Evolutionary conservation across 2,329 filamentous ascomycete genomes (phyloP).

Genomic region (Beauveria caledonica): DNA sequence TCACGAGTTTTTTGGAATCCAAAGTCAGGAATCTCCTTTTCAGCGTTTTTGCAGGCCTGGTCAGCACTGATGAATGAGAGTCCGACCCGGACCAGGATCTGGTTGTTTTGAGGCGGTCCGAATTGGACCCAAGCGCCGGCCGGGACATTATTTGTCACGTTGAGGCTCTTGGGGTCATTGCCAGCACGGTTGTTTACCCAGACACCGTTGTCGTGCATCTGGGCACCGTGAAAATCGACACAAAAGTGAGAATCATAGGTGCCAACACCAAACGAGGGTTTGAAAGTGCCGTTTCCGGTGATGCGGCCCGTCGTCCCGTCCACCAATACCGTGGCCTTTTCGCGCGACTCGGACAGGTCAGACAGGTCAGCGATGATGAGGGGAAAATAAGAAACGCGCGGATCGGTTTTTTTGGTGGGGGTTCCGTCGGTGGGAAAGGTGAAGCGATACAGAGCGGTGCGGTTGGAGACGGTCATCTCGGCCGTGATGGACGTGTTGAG

Average conservation of each 20-base stretch:
- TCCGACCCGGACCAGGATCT: slow-evolving; percentile 58
- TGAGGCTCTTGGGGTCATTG: slow-evolving; percentile 32
- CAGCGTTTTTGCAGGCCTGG: slow-evolving; percentile 62
- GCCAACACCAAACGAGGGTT: slow-evolving; percentile 53
- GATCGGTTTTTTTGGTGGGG: slow-evolving; percentile 13
- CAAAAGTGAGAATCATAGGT: slow-evolving; percentile 52
- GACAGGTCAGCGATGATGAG: slow-evolving; percentile 51
- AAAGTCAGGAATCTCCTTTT: slow-evolving; percentile 59
- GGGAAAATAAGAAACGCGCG: slow-evolving; percentile 27
- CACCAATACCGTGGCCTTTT: slow-evolving; percentile 16
- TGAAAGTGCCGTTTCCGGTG: slow-evolving; percentile 48
- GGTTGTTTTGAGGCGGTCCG: slow-evolving; percentile 27
- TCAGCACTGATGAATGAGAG: slow-evolving; percentile 61
- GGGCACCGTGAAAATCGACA: slow-evolving; percentile 46
- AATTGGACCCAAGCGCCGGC: slow-evolving; percentile 59
- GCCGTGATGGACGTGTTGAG: slow-evolving; percentile 48
- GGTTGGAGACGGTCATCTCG: slow-evolving; percentile 55
- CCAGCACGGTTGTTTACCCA: slow-evolving; percentile 47
- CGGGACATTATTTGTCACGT: slow-evolving; percentile 22
- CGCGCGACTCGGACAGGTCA: slow-evolving; percentile 36
- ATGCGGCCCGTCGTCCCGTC: slow-evolving; percentile 45
- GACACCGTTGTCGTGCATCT: slow-evolving; percentile 47
- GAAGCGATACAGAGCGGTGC: slow-evolving; percentile 54
- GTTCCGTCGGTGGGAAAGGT: slow-evolving; percentile 36
- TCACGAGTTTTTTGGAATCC: slow-evolving; percentile 50